Evolutionary conservation across 257 asterid species (phyloP).

Genomic region (Rubia yunnanensis): DNA sequence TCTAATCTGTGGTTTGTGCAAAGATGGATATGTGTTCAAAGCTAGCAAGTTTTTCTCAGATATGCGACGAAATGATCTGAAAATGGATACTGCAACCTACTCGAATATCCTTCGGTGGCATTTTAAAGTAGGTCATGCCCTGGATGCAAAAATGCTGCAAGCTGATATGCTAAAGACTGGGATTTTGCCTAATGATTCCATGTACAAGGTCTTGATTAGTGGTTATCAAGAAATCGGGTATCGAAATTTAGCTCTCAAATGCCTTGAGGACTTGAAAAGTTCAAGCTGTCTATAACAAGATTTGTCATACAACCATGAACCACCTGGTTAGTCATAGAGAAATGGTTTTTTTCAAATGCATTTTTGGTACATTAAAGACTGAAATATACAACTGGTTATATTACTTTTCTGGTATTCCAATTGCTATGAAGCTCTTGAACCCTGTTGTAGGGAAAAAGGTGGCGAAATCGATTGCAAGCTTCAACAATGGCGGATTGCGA

Average conservation of each 20-base stretch:
- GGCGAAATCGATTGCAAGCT: neutral
- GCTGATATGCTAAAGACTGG: constrained; percentile 73
- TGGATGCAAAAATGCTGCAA: constrained; percentile 54
- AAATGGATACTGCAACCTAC: constrained; percentile 36
- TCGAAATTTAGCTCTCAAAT: constrained; percentile 37
- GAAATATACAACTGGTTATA: neutral
- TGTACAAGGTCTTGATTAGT: constrained; percentile 26
- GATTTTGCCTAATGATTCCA: constrained; percentile 23
- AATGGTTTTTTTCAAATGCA: neutral
- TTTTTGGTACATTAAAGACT: neutral
- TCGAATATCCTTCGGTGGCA: constrained; percentile 35
- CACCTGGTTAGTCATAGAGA: neutral
- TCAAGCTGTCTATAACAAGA: neutral
- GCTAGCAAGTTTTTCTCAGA: constrained; percentile 58
- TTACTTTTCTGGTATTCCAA: neutral
- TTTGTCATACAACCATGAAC: neutral
- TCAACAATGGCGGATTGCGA: neutral
- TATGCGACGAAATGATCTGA: constrained; percentile 39
- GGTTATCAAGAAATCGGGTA: constrained; percentile 40
- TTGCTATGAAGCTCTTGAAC: constrained; percentile 15
- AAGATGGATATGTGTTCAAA: constrained; percentile 40
- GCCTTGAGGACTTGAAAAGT: constrained; percentile 23
- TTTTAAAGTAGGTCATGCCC: constrained; percentile 27
- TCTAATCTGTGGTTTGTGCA: constrained; percentile 46
- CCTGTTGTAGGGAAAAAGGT: neutral